phyloP scores from a whole-genome alignment of 768 basidiomycete genomes.

The Porphyrellus cyaneotinctus region DNA sequence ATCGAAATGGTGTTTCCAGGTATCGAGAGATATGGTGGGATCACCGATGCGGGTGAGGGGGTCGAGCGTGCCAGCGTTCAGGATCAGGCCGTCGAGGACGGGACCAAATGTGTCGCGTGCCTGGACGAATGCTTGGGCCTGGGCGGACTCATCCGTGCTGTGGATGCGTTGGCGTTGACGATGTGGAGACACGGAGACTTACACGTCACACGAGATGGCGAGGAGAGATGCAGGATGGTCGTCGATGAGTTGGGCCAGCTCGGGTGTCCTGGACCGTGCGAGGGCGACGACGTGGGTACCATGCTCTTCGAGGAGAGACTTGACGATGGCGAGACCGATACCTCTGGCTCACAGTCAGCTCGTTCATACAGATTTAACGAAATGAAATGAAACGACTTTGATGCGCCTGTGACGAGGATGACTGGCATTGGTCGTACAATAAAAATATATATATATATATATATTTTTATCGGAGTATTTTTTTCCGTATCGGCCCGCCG shows the following conservation, averaged over 20 bases:
- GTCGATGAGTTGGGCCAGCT: constrained; percentile 49
- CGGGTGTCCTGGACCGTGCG: constrained; percentile 65
- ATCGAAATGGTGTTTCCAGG: constrained; percentile 74
- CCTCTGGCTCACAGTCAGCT: constrained; percentile 40
- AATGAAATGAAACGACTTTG: constrained; percentile 43
- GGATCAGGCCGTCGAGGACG: constrained; percentile 66
- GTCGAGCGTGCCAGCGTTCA: constrained; percentile 81
- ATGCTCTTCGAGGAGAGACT: constrained; percentile 58
- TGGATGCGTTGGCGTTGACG: background rate
- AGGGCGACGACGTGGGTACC: constrained; percentile 70
- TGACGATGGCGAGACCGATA: constrained; percentile 77
- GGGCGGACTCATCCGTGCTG: constrained; percentile 57
- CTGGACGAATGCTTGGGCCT: constrained; percentile 52
- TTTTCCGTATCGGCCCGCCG: constrained; percentile 26
- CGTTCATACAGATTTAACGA: no score
- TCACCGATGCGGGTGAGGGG: constrained; percentile 61
- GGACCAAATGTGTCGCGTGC: constrained; percentile 53
- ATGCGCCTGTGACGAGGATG: constrained; percentile 82
- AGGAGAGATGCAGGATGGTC: constrained; percentile 42
- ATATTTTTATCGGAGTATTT: background rate
- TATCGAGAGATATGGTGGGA: constrained; percentile 43
- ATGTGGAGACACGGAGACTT: constrained; percentile 33
- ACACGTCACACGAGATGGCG: constrained; percentile 72
- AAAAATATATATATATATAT: no score
- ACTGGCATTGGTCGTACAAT: constrained; percentile 34